phyloP scores from a whole-genome alignment of 2,329 filamentous ascomycete genomes.

The Chaetomium sp. region DNA sequence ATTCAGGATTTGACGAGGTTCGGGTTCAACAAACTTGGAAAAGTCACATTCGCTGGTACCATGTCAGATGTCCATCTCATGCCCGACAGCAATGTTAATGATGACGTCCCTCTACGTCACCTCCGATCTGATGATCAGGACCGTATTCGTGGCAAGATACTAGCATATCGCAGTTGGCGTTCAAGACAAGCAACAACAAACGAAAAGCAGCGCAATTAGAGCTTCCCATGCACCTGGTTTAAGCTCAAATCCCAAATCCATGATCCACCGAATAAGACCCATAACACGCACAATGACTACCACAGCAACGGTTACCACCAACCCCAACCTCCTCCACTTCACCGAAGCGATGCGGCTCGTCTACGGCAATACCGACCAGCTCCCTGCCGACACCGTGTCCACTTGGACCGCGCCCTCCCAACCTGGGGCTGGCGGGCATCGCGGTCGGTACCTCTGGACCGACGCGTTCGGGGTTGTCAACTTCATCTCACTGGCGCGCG shows the following conservation, averaged over 20 bases:
- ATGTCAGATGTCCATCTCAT: no score
- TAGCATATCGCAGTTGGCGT: no score
- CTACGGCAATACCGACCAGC: conserved; percentile 31
- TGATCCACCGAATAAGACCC: conserved; percentile 5
- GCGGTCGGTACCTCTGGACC: conserved; percentile 55
- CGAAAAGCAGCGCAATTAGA: no score
- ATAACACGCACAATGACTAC: conserved; percentile 2
- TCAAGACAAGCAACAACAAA: no score
- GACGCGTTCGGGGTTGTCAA: conserved; percentile 56
- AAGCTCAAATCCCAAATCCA: neutral
- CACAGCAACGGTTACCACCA: conserved; percentile 15
- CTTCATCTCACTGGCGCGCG: conserved; percentile 46
- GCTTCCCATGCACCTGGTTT: no score
- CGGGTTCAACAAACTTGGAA: no score
- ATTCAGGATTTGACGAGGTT: no score
- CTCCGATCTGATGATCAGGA: no score
- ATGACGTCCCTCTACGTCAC: no score
- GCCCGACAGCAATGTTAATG: no score
- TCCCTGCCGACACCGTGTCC: conserved; percentile 19
- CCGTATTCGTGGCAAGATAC: no score
- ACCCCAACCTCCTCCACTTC: conserved; percentile 25
- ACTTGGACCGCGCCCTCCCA: conserved; percentile 41
- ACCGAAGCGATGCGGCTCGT: conserved; percentile 32
- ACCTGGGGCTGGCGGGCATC: conserved; percentile 46
- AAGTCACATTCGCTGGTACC: no score